These are phyloP conservation scores for Luvunga scandens DNA, from an alignment of 345 rosid species.

Conservation along the genomic window DNA sequence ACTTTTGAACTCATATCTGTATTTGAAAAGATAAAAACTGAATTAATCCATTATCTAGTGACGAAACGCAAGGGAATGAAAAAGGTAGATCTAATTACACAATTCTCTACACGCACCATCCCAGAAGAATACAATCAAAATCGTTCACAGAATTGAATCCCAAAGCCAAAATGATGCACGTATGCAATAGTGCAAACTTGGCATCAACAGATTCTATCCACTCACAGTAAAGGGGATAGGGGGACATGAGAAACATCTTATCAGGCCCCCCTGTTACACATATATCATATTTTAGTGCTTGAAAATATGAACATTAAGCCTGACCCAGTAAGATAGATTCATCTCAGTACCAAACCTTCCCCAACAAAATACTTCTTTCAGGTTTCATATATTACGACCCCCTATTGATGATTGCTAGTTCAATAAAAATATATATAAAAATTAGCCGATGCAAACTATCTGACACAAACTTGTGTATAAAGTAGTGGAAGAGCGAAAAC, in stretches of 20 bases:
- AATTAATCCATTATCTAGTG: slow-evolving; percentile 2
- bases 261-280: background rate
- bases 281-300: background rate
- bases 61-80: background rate
- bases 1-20: slow-evolving; percentile 72
- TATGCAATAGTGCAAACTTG: background rate
- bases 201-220: background rate
- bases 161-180: slow-evolving; percentile 4
- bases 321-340: background rate
- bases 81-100: background rate
- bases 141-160: background rate
- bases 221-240: background rate
- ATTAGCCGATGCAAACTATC: background rate
- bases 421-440: background rate
- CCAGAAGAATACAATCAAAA: background rate
- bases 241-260: background rate
- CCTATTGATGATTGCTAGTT: background rate
- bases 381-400: background rate
- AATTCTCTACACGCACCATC: background rate
- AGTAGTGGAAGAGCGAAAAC: background rate
- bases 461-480: background rate
- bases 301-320: background rate
- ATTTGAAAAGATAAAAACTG: slow-evolving; percentile 16
- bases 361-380: background rate
- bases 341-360: background rate